Base-by-base conservation (phyloP, 495 filamentous ascomycete genomes). In the Evansstolkia leycettana region DNA sequence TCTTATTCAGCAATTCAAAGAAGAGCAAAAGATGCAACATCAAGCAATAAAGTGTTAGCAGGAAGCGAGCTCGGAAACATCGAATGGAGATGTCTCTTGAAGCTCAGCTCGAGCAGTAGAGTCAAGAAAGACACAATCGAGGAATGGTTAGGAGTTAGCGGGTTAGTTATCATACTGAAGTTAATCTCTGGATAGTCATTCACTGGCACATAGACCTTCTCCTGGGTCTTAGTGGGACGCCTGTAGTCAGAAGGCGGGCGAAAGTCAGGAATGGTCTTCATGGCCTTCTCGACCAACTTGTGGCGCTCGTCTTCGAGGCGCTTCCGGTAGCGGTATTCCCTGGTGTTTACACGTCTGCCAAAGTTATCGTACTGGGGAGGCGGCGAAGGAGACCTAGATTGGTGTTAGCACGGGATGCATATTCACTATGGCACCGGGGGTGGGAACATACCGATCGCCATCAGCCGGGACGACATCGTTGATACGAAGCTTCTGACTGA, bases 141-240 rank as follows among this genome's bases (percentile, higher is more conserved):
- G 58, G 61, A 60, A 67, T 52, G 54, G 74, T 81, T 72, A 81
- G 70, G 75, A 75, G 78, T 83, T 80, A 84, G 80, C 86, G 84
- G 87, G 86, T 93, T 93, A 92, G 86, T 79, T 82, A 88, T 89
- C 88, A 84, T 94, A 98, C 90, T 96, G 84, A 96, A 99, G 83
- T 99, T 99, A 83, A 99, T 95, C 65, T 96, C 92, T 72, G 92
- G 92, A 67, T 99, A 99, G 64, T 99, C 92, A 78, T 96, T 96
- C 68, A 98, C 90, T 52, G 90, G 90, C 55, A 98, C 90, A 60
- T 98, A 98, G 78, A 98, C 89, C 75, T 96, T 98, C 76, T 98
- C 90, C 64, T 95, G 87, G 51, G 90, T 95, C 82, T 96, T 98
- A 51, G 87, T 93, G 25, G 90, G 90, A 37, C 90, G 84, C 55